Base-by-base conservation (phyloP, 2,329 filamentous ascomycete genomes). In the Coniochaeta prunicola region DNA sequence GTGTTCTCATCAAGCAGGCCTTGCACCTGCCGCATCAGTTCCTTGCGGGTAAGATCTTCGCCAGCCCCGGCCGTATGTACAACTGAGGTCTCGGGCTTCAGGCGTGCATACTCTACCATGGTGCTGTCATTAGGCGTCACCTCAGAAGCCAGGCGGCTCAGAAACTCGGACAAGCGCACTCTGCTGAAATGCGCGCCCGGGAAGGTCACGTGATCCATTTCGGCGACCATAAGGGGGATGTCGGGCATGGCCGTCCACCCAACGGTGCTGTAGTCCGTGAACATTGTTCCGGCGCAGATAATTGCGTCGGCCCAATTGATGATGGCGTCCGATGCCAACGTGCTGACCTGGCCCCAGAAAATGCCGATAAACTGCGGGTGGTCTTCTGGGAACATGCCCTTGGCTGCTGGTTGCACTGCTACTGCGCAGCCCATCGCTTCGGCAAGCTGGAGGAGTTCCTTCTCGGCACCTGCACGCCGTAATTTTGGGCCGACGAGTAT, bases 351-450 rank as follows among this genome's bases (percentile, higher is more conserved):
- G 15, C 66, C 66, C 66, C 66, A 68, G 57, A 67, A 68, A 56
- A 66, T 60, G 34, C 66, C 66, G 45, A 66, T 63, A 45, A 66
- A 68, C 59, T 68, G 66, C 13, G 60, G 59, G 61, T 68, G 66
- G 55, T 63, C 61, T 59, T 68, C 66, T 5, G 66, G 66, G 59
- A 68, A 68, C 65, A 68, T 68, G 60, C 66, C 66, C 66, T 68
- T 68, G 53, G 66, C 66, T 3, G 65, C 66, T n/a, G 66, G 66
- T 58, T 68, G 66, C 31, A 68, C 61, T n/a, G 66, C 66, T 4
- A 68, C 66, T 17, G 66, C 65, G 55, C 66, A 68, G 12, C 66
- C 66, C 63, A 68, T 65, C 31, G 66, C 64, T 48, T 68, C 63
- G 58, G 65, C 65, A 26, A 68, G 60, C 58, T 62, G 58, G 56